These are phyloP conservation scores for Cudoniella acicularis DNA, from an alignment of 495 filamentous ascomycete genomes.

Conservation along the genomic window DNA sequence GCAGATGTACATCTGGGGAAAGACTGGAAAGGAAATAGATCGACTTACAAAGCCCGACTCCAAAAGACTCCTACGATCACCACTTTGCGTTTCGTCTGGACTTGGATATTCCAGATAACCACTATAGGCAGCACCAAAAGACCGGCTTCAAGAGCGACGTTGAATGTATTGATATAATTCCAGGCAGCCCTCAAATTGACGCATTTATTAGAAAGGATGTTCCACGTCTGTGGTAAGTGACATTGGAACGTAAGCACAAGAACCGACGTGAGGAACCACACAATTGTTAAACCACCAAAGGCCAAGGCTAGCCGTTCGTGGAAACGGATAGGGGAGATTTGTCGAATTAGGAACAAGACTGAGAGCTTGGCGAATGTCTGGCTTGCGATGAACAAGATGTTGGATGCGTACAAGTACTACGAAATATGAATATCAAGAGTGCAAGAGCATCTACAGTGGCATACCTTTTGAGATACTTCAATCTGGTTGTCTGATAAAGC, in stretches of 20 bases:
- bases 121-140: conserved; percentile 57
- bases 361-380: conserved; percentile 34
- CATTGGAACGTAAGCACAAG: conserved; percentile 36
- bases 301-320: conserved; percentile 2
- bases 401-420: conserved; percentile 32
- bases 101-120: conserved; percentile 47
- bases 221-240: conserved; percentile 32
- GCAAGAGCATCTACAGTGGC: neutral
- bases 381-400: conserved; percentile 30
- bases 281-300: conserved; percentile 22
- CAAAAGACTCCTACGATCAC: conserved; percentile 42
- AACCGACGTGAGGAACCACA: conserved; percentile 29
- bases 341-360: conserved; percentile 30
- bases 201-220: conserved; percentile 31
- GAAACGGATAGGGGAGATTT: conserved; percentile 25
- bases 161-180: conserved; percentile 30
- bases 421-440: neutral
- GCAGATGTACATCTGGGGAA: neutral
- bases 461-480: conserved; percentile 7
- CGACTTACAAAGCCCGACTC: conserved; percentile 10
- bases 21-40: neutral
- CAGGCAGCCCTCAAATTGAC: conserved; percentile 24
- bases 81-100: conserved; percentile 45
- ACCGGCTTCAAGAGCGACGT: conserved; percentile 57
- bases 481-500: conserved; percentile 3